Evolutionary conservation across 2,329 filamentous ascomycete species (phyloP), one percentile per base, ranked within the genome.

Genomic region (Fusarium cyanostomum): DNA sequence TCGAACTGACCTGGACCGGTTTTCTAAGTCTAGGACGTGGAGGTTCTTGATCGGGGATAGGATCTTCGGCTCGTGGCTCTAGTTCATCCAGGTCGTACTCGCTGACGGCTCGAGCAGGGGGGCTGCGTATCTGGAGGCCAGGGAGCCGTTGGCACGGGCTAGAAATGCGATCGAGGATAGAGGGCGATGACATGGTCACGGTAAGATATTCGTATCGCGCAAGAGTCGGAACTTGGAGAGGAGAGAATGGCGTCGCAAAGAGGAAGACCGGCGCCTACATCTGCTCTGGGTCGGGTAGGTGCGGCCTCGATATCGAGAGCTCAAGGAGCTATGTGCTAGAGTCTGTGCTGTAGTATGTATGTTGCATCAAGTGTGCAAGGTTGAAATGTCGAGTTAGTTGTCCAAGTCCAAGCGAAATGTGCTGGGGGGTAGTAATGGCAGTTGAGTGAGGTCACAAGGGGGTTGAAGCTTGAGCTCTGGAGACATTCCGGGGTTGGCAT

Each of bases 21-120:
- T 66, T 67, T 34, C 62, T 60, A 7, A 71, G 54, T 42, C 72
- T 66, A 26, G 64, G 60, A 27, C 44, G 69, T 7, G 64, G 60
- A 24, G 68, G 51, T 26, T 67, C 59, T 6, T 68, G 66, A 16
- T 72, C 65, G 24, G 63, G 46, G 13, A 66, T 54, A 33, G 60
- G 56, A n/a, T 73, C 71, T 33, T 76, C 71, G 7, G 74, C 74
- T 33, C 70, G 71, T 10, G 78, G 77, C n/a, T 77, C 72, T 8
- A 80, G 74, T 34, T 77, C 71, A 28, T 78, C 72, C n/a, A 80
- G 71, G 38, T 75, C 69, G 60, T 79, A 78, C 45, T 78, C 76
- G 61, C 67, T 73, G 10, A 71, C 65, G 10, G 70, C 65, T 28
- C 66, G 70, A 18, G 60, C 42, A 27, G 62, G 57, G 26, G 70